Percentiles rank a stretch among this genome's conserved stretches.
Evolutionary conservation across 805 yeast species (phyloP).

Genomic region (Ogataea zsoltii): DNA sequence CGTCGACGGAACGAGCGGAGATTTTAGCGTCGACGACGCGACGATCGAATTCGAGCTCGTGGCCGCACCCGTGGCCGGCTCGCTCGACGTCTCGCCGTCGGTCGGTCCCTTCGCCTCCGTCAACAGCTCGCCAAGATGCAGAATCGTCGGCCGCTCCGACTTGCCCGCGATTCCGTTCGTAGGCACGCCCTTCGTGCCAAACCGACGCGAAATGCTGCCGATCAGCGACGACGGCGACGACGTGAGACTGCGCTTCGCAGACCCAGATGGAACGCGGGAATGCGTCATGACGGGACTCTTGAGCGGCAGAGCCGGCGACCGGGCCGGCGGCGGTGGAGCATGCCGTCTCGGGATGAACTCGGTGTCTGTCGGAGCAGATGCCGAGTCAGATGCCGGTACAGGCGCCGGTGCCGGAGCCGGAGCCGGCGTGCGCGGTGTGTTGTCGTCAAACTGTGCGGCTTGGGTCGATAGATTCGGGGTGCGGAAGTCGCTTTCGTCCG

Average conservation of each 20-base stretch:
- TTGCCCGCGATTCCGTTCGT: no score
- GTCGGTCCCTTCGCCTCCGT: conserved; percentile 2
- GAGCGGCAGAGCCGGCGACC: conserved; percentile 5
- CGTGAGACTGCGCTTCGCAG: conserved; percentile 11
- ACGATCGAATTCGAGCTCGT: no score
- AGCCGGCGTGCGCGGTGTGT: no score
- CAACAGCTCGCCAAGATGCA: conserved; percentile 21
- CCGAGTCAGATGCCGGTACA: no score
- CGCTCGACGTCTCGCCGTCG: background rate
- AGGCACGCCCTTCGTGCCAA: conserved; percentile 21
- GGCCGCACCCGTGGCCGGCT: no score
- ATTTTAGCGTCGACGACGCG: no score
- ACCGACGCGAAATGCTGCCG: conserved; percentile 31
- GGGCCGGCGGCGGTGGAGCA: conserved; percentile 38
- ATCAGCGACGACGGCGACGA: conserved; percentile 30
- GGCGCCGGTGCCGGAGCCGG: no score
- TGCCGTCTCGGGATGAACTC: conserved; percentile 37
- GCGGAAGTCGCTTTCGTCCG: conserved; percentile 18
- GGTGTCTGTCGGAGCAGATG: conserved; percentile 16
- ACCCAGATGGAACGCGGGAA: conserved; percentile 10
- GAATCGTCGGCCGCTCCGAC: conserved; percentile 14
- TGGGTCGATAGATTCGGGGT: conserved; percentile 21
- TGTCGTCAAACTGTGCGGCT: conserved; percentile 17
- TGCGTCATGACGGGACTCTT: conserved; percentile 13
- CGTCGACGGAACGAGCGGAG: no score